Conservation (phyloP, 495 filamentous ascomycete genomes). For the Aspergillus incahuasiensis region DNA sequence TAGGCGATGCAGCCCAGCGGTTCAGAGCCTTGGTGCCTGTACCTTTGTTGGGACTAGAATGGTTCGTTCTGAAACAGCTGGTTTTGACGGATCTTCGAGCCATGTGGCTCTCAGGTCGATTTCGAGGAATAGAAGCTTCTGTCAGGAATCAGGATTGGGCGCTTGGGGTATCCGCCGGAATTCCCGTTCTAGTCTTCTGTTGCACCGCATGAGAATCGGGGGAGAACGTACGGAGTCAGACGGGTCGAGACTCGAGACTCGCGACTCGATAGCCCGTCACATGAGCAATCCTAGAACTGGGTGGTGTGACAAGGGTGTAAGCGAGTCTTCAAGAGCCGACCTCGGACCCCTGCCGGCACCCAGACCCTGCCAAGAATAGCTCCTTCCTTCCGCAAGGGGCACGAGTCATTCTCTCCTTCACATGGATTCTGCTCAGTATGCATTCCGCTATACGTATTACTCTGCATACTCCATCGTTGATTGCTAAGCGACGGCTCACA, state of each 20-base stretch:
- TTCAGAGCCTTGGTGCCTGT: neutral
- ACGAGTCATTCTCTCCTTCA: neutral
- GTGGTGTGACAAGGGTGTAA: neutral
- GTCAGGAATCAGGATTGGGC: neutral
- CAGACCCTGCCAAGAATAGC: neutral
- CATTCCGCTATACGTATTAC: no score
- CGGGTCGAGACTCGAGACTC: neutral
- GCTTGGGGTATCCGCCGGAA: no score
- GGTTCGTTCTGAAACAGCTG: neutral
- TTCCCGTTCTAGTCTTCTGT: neutral
- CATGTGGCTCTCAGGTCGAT: slow-evolving; percentile 1
- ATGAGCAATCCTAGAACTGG: no score
- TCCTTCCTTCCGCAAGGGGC: neutral
- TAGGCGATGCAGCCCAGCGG: no score
- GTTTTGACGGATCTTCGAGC: neutral
- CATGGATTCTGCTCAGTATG: no score
- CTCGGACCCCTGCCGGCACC: neutral
- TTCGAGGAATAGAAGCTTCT: neutral
- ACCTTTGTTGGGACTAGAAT: neutral
- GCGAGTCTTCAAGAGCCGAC: neutral
- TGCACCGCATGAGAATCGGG: no score
- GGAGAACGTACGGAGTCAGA: neutral
- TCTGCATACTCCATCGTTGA: neutral
- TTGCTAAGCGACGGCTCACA: neutral
- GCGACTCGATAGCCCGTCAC: no score